Conservation (phyloP, 1,139 yeast genomes). For the Magnusiomyces tetraspermus region DNA sequence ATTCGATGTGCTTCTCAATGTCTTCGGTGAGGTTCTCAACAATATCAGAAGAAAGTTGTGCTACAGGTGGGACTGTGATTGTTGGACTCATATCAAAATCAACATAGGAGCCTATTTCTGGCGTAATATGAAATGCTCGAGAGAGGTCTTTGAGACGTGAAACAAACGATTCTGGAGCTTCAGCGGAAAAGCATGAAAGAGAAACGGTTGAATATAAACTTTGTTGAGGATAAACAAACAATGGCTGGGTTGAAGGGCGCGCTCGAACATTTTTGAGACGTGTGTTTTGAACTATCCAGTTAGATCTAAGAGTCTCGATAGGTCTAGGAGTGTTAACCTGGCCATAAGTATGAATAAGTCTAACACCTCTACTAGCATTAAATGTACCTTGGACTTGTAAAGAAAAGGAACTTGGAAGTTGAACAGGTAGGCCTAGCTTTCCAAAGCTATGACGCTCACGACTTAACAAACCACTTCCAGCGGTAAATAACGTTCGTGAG, state of each 20-base stretch:
- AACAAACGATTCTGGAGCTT: not conserved
- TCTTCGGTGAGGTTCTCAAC: slow-evolving; percentile 20
- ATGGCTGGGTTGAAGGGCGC: not conserved
- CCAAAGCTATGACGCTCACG: not conserved
- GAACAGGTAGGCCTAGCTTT: not conserved
- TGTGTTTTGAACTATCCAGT: not conserved
- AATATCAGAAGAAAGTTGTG: slow-evolving; percentile 25
- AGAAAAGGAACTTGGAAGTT: not conserved
- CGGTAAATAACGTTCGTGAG: not conserved
- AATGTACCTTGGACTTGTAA: too few species aligned
- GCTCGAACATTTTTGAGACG: not conserved
- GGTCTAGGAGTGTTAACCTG: not conserved
- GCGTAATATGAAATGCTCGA: slow-evolving; percentile 11
- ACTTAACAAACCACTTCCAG: not conserved
- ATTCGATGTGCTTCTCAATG: slow-evolving; percentile 22
- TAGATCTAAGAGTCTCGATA: not conserved
- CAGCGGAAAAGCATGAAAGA: not conserved
- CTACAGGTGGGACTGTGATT: slow-evolving; percentile 22
- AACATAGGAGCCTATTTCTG: slow-evolving; percentile 21
- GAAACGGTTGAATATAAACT: not conserved
- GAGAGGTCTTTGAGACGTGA: slow-evolving; percentile 9
- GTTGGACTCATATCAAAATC: slow-evolving; percentile 31
- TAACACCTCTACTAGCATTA: not conserved
- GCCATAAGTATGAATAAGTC: slow-evolving; percentile 1
- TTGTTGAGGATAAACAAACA: slow-evolving; percentile 10